Evolutionary conservation across 495 filamentous ascomycete genomes (phyloP).

Genomic region (Aspergillus campestris): DNA sequence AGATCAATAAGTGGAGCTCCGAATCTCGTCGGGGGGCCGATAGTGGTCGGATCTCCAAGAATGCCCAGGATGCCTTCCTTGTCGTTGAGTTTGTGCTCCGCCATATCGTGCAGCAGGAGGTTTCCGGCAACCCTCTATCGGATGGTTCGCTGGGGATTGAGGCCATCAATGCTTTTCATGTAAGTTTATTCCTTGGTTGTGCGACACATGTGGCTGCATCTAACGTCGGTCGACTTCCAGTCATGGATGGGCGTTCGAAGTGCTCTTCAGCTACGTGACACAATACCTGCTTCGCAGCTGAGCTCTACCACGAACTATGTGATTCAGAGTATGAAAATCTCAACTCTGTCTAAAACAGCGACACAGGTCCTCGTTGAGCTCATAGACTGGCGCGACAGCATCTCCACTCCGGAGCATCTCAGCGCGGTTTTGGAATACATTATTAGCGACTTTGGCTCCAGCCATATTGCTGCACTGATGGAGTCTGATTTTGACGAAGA

Average conservation of each 20-base stretch:
- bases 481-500: constrained; percentile 57
- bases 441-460: constrained; percentile 24
- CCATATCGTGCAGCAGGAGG: constrained; percentile 24
- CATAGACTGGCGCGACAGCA: constrained; percentile 16
- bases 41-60: constrained; percentile 17
- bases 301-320: constrained; percentile 12
- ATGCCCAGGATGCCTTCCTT: constrained; percentile 29
- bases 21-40: constrained; percentile 14
- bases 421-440: constrained; percentile 24
- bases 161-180: constrained; percentile 31
- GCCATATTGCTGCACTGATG: constrained; percentile 38
- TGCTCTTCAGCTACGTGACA: constrained; percentile 14
- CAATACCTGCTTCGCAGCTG: constrained; percentile 9
- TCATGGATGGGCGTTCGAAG: constrained; percentile 22
- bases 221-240: constrained; percentile 5
- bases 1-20: constrained; percentile 47
- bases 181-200: constrained; percentile 9
- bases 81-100: constrained; percentile 30
- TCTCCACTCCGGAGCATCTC: constrained; percentile 14
- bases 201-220: background rate
- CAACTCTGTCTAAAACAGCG: constrained; percentile 21
- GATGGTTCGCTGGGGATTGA: constrained; percentile 19
- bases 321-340: constrained; percentile 17
- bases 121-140: constrained; percentile 12
- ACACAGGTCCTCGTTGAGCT: constrained; percentile 27